A percentile compares a stretch with the other conserved stretches of the same genome.
phyloP scores from a whole-genome alignment of 768 basidiomycete species.

The Leucosporidium scottii region DNA sequence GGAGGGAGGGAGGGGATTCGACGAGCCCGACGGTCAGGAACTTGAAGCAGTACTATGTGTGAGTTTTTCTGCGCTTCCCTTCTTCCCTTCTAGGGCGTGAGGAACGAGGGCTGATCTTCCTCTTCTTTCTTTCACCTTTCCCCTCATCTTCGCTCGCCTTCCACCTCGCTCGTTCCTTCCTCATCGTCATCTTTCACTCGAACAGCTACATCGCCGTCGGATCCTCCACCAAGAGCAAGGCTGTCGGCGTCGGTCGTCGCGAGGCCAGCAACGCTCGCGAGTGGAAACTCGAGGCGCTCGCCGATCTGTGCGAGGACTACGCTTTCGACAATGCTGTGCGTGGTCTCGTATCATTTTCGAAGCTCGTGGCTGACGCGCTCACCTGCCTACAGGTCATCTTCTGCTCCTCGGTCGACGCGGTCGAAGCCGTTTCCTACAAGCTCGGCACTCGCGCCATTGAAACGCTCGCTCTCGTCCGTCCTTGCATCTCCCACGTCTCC shows the following conservation, averaged over 20 bases:
- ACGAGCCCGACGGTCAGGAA: conserved; percentile 53
- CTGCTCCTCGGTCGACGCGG: conserved; percentile 29
- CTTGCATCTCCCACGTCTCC: background rate
- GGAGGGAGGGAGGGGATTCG: conserved; percentile 49
- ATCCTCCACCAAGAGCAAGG: conserved; percentile 37
- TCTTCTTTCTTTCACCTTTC: too few species aligned
- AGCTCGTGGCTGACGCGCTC: background rate
- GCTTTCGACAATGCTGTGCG: conserved; percentile 44
- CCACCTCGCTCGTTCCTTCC: too few species aligned
- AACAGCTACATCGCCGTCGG: conserved; percentile 27
- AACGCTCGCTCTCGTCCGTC: conserved; percentile 73
- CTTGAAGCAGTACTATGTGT: conserved; percentile 91
- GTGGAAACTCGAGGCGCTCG: conserved; percentile 89
- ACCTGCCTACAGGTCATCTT: conserved; percentile 24
- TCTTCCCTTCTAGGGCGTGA: conserved; percentile 50
- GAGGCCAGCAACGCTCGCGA: conserved; percentile 80
- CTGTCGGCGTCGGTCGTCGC: conserved; percentile 13
- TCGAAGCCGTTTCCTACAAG: conserved; percentile 54
- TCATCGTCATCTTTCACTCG: too few species aligned
- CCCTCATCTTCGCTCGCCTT: background rate
- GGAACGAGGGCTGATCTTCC: background rate
- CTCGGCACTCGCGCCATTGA: conserved; percentile 77
- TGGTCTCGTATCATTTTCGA: too few species aligned
- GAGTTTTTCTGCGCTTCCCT: conserved; percentile 53
- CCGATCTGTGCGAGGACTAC: conserved; percentile 81